Evolutionary conservation across 1,284 basidiomycete species (phyloP), one percentile per base, ranked within the genome.

Genomic region (Microbotryum saponariae): DNA sequence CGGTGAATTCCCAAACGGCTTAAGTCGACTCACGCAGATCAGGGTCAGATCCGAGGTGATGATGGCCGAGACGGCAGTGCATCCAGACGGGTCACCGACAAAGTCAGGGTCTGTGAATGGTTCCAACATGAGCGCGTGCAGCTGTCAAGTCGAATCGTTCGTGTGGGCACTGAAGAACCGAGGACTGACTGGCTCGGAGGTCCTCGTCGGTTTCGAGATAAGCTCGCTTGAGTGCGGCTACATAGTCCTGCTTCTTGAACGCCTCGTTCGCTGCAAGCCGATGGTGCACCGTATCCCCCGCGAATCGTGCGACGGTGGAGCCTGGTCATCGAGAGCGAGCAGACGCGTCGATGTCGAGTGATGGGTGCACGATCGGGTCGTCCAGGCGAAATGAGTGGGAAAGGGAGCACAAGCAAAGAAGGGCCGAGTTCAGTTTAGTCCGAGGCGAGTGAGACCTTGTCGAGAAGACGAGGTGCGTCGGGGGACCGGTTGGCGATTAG

Each of bases 131-230:
- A 16, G 51, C 23, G 20, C 3, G 44, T 9, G 23, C n/a, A 47
- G 18, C 42, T 46, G n/a, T 46, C 42, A 23, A 23, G 12, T 27
- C 16, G 18, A 44, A 45, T 46, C 18, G 8, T 27, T 31, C 42
- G 54, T 33, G 44, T 37, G 48, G 49, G 20, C 4, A n/a, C 27
- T 7, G 20, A 16, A 8, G 21, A 16, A 8, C 49, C 4, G 27
- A 18, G 8, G 16, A 74, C 85, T 71, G 70, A 94, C 92, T 84
- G 57, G 85, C 85, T 65, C 91, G 81, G 52, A 98, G 81, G 76
- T 97, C 94, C 74, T 94, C 91, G 77, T 99, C 96, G 1, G 90
- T 96, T 65, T 88, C 88, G 61, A 99, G 78, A 77, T 97, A 99
- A 0, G 90, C 88, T 69, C 82, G 82, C 78, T 91, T 96, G 72